phyloP scores from a whole-genome alignment of 345 rosid species.

The Mercurialis annua region DNA sequence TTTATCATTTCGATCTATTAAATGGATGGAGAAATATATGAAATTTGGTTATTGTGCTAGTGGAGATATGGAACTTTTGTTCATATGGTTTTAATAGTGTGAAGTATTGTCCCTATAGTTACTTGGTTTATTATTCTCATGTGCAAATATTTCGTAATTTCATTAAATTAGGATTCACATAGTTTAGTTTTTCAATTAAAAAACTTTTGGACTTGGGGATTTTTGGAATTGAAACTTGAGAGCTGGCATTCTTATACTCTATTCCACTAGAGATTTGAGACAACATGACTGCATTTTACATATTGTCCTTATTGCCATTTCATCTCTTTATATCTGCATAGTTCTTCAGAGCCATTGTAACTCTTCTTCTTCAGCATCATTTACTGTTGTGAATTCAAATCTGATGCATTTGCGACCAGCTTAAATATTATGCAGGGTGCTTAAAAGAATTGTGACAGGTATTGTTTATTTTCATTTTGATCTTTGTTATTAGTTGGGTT shows the following conservation, averaged over 20 bases:
- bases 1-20: background rate
- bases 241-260: background rate
- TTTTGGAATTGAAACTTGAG: background rate
- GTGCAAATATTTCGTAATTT: background rate
- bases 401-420: too few species aligned
- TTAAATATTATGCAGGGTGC: too few species aligned
- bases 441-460: too few species aligned
- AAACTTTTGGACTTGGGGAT: background rate
- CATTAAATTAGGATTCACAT: background rate
- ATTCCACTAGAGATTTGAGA: background rate
- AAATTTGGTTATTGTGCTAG: conserved; percentile 11
- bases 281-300: conserved; percentile 10
- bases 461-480: too few species aligned
- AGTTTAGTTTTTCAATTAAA: conserved; percentile 2
- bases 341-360: too few species aligned
- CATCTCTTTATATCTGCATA: too few species aligned
- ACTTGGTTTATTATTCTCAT: background rate
- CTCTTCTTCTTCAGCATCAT: background rate
- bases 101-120: background rate
- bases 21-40: background rate
- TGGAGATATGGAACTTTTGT: conserved; percentile 7
- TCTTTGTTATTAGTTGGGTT: too few species aligned
- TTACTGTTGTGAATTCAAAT: too few species aligned
- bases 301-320: background rate
- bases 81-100: conserved; percentile 4